These are phyloP conservation scores for Thelonectria rubi DNA, from an alignment of 2,329 filamentous ascomycete species.

Conservation along the genomic window DNA sequence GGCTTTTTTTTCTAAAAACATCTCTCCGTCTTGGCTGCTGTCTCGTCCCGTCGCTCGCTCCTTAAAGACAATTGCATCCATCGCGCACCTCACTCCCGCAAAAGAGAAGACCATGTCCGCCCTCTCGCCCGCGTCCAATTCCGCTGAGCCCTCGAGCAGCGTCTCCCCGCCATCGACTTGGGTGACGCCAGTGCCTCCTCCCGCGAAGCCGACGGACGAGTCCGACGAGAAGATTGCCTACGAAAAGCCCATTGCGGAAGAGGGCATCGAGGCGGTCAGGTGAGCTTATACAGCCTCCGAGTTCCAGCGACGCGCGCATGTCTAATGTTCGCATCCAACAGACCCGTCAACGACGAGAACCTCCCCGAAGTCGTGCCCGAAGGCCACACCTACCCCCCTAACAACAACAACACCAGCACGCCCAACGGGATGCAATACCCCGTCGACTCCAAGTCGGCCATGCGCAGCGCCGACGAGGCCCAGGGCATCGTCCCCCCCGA, in stretches of 20 bases:
- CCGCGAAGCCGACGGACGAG: slow-evolving; percentile 3
- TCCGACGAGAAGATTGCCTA: slow-evolving; percentile 36
- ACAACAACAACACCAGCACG: neutral
- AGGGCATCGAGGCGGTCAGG: slow-evolving; percentile 17
- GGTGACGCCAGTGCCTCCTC: slow-evolving; percentile 18
- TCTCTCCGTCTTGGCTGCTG: too few relatives aligned
- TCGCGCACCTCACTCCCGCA: neutral
- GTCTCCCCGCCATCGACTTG: slow-evolving; percentile 39
- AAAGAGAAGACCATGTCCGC: slow-evolving; percentile 4
- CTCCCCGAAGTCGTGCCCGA: slow-evolving; percentile 39
- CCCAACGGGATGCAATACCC: neutral
- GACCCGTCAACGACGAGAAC: slow-evolving; percentile 31
- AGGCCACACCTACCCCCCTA: neutral
- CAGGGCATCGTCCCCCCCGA: slow-evolving; percentile 4
- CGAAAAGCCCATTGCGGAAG: slow-evolving; percentile 11
- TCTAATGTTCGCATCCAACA: slow-evolving; percentile 5
- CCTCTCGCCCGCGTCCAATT: slow-evolving; percentile 11
- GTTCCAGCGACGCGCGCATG: neutral
- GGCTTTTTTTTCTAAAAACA: neutral
- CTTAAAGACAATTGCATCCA: neutral
- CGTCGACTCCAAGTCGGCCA: slow-evolving; percentile 3
- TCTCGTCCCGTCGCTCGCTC: neutral
- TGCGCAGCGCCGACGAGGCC: slow-evolving; percentile 11
- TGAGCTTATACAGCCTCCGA: neutral
- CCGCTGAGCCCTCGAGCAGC: slow-evolving; percentile 4